These are phyloP conservation scores for Stenocarpella maydis DNA, from an alignment of 2,329 filamentous ascomycete species.

Conservation along the genomic window DNA sequence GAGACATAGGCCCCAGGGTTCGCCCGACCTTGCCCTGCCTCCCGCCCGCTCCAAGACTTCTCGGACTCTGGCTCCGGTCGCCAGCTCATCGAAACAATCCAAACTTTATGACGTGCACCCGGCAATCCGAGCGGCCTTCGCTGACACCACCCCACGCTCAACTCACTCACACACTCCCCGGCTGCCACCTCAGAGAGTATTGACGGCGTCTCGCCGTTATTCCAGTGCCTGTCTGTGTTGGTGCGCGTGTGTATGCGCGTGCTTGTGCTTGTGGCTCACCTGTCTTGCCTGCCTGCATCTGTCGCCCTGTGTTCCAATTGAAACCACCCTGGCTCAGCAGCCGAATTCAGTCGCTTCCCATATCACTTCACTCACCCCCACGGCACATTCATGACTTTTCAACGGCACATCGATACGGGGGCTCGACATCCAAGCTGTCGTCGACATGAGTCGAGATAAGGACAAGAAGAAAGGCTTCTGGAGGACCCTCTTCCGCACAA, in stretches of 20 bases:
- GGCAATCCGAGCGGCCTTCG: conserved; percentile 10
- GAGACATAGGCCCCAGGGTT: conserved; percentile 18
- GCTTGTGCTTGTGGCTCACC: too few relatives aligned
- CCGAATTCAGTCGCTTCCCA: conserved; percentile 14
- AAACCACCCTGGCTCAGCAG: conserved; percentile 10
- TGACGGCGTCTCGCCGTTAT: conserved; percentile 7
- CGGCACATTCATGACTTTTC: conserved; percentile 3
- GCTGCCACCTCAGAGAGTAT: not conserved
- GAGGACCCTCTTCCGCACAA: conserved; percentile 32
- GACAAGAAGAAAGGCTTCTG: conserved; percentile 34
- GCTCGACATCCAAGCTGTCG: conserved; percentile 27
- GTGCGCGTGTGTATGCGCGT: not conserved
- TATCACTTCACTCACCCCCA: not conserved
- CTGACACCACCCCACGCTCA: not conserved
- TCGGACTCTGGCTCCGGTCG: not conserved
- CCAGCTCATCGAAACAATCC: conserved; percentile 17
- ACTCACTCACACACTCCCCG: not conserved
- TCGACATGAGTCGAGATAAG: conserved; percentile 35
- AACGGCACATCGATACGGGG: conserved; percentile 16
- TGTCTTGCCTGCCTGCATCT: conserved; percentile 8
- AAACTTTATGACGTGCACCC: conserved; percentile 20
- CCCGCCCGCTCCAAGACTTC: not conserved
- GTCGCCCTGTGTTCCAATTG: too few relatives aligned
- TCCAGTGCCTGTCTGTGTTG: not conserved
- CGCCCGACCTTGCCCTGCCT: conserved; percentile 22